Percentiles rank a stretch among this genome's conserved stretches.
Evolutionary conservation across 2,329 filamentous ascomycete species (phyloP).

Genomic region (Fusarium xylarioides): DNA sequence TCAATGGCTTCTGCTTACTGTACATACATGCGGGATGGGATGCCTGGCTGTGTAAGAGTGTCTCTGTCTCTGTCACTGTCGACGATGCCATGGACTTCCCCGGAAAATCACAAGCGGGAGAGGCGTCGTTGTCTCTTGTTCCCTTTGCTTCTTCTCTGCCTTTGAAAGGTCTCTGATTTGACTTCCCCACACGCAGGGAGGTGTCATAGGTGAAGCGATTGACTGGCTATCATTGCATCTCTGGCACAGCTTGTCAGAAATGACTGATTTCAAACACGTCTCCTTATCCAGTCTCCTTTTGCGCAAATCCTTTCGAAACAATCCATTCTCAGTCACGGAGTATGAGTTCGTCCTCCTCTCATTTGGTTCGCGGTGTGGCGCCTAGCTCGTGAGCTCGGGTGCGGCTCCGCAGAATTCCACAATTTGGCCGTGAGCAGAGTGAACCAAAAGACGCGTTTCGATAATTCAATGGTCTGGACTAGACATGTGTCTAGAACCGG

Average conservation of each 20-base stretch:
- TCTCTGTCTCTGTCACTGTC: background rate
- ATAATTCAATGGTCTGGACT: constrained; percentile 8
- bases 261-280: constrained; percentile 23
- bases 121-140: constrained; percentile 39
- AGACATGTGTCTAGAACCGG: background rate
- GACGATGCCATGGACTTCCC: constrained; percentile 22
- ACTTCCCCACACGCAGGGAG: constrained; percentile 14
- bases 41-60: background rate
- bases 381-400: constrained; percentile 11
- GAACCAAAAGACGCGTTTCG: background rate
- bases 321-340: background rate
- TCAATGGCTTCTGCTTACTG: background rate
- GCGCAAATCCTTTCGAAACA: constrained; percentile 12
- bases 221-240: constrained; percentile 1
- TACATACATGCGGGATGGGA: background rate
- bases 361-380: background rate
- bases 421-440: constrained; percentile 13
- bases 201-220: constrained; percentile 2
- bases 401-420: constrained; percentile 40
- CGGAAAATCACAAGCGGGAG: constrained; percentile 37
- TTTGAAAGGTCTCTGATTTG: background rate
- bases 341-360: background rate
- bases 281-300: constrained; percentile 5
- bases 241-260: constrained; percentile 9
- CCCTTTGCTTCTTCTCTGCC: background rate